Conservation (phyloP, 2,329 filamentous ascomycete species). For the Talaromyces pinophilus region DNA sequence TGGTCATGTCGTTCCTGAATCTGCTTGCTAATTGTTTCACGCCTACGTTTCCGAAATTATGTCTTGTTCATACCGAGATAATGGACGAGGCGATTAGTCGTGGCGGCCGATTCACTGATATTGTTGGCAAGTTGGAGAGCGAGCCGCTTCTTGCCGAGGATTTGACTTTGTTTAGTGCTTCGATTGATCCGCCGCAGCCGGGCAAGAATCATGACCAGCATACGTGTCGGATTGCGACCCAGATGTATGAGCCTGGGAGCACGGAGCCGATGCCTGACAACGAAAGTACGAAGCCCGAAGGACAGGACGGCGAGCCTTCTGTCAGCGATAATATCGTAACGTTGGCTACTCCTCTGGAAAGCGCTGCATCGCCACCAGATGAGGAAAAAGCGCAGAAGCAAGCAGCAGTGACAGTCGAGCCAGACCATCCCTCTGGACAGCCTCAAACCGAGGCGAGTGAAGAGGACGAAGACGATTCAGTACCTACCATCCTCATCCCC, state of each 20-base stretch:
- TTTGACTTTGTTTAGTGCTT: slow-evolving; percentile 4
- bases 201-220: not conserved
- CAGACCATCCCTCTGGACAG: not conserved
- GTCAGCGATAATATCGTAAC: not conserved
- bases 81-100: slow-evolving; percentile 34
- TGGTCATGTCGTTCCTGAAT: slow-evolving; percentile 42
- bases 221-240: not conserved
- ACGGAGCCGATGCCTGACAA: not conserved
- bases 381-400: not conserved
- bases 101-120: slow-evolving; percentile 30
- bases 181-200: not conserved
- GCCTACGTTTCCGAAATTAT: slow-evolving; percentile 34
- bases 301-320: not conserved
- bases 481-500: not conserved
- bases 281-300: not conserved
- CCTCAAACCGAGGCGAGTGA: not conserved
- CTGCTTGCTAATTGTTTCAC: slow-evolving; percentile 29
- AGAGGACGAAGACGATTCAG: not conserved
- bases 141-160: slow-evolving; percentile 6
- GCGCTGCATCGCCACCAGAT: not conserved
- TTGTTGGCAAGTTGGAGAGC: slow-evolving; percentile 27
- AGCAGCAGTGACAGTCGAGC: not conserved
- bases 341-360: not conserved
- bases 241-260: not conserved
- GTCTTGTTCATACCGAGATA: slow-evolving; percentile 32